These are phyloP conservation scores for Plasmodium gonderi DNA, from an alignment of 169 alveolate species.

Conservation along the genomic window DNA sequence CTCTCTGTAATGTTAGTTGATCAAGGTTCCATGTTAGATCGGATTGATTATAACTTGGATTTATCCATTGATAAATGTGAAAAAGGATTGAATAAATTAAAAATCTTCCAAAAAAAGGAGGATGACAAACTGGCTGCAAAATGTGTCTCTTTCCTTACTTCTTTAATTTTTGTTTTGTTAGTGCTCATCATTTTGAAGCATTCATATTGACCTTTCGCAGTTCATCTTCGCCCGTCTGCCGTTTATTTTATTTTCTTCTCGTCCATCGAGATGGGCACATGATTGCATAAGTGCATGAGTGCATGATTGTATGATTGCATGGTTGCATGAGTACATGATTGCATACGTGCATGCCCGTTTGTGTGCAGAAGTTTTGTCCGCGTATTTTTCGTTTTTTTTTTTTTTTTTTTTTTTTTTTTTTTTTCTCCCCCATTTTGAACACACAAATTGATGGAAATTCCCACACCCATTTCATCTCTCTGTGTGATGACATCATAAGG, in stretches of 20 bases:
- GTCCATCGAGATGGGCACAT: too few species aligned
- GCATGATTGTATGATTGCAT: neutral
- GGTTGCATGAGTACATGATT: neutral
- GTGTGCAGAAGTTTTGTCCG: neutral
- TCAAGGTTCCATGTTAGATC: constrained; percentile 87
- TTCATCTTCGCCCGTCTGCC: too few species aligned
- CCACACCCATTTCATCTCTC: too few species aligned
- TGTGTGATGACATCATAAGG: too few species aligned
- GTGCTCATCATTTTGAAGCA: constrained; percentile 70
- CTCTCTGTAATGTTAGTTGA: constrained; percentile 83
- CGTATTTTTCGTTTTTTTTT: neutral
- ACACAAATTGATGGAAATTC: too few species aligned
- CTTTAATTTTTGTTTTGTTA: constrained; percentile 40
- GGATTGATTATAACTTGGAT: constrained; percentile 86
- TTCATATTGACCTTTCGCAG: neutral
- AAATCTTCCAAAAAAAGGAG: constrained; percentile 51
- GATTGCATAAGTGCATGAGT: neutral
- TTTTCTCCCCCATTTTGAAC: too few species aligned
- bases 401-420: neutral
- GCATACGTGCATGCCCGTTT: neutral
- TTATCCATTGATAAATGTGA: constrained; percentile 60
- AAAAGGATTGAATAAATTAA: constrained; percentile 61
- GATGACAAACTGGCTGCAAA: constrained; percentile 38
- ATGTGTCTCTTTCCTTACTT: constrained; percentile 60
- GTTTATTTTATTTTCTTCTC: too few species aligned